These are phyloP conservation scores for Mycena sanguinolenta DNA, from an alignment of 768 basidiomycete species.

Conservation along the genomic window DNA sequence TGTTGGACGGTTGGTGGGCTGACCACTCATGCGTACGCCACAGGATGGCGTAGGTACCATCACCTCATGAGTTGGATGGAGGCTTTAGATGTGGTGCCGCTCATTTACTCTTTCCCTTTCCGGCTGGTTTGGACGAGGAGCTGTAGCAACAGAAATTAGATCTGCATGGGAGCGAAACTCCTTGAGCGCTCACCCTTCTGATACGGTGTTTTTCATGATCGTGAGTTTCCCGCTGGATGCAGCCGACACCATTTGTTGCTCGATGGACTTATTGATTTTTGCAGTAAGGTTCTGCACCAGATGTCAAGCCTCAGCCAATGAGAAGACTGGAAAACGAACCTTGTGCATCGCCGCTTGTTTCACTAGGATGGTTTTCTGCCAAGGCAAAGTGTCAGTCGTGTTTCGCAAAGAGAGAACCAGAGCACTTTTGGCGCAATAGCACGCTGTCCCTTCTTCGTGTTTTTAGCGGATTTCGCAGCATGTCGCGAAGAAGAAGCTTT, in stretches of 20 bases:
- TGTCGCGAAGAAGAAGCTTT: conserved; percentile 71
- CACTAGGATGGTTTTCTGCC: conserved; percentile 71
- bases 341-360: conserved; percentile 85
- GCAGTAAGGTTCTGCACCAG: conserved; percentile 78
- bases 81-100: no score
- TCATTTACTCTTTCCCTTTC: conserved; percentile 29
- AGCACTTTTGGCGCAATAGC: conserved; percentile 78
- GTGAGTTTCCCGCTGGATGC: conserved; percentile 92
- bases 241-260: conserved; percentile 90
- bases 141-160: neutral
- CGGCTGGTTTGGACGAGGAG: conserved; percentile 16
- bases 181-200: conserved; percentile 54
- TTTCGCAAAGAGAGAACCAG: neutral
- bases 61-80: no score
- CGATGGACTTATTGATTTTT: conserved; percentile 93
- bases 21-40: neutral
- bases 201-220: conserved; percentile 84
- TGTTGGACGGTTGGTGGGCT: neutral
- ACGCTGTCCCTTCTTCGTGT: conserved; percentile 84
- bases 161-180: neutral
- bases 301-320: conserved; percentile 5
- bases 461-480: conserved; percentile 75
- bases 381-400: neutral
- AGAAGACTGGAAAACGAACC: conserved; percentile 54
- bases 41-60: neutral